Evolutionary conservation across 2,329 filamentous ascomycete genomes (phyloP).

Genomic region (Cytospora piceicola): DNA sequence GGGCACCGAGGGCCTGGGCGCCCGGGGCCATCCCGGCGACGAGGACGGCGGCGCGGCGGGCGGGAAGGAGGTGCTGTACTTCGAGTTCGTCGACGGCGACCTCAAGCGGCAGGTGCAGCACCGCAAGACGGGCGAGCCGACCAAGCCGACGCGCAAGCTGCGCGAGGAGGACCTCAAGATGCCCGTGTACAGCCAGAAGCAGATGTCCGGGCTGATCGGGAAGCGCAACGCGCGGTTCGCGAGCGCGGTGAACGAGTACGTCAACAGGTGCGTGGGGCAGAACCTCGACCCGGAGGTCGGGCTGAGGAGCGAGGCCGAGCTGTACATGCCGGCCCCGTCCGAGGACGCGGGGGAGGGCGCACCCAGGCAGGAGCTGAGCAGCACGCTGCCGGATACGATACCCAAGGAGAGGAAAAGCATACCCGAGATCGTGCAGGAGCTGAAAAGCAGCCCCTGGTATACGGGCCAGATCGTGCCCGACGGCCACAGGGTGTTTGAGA

Average conservation of each 20-base stretch:
- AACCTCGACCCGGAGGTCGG: conserved; percentile 68
- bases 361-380: conserved; percentile 41
- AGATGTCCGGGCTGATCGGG: conserved; percentile 87
- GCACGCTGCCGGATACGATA: conserved; percentile 68
- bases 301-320: conserved; percentile 61
- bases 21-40: conserved; percentile 30
- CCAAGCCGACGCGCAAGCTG: conserved; percentile 68
- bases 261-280: conserved; percentile 72
- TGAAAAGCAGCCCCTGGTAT: conserved; percentile 86
- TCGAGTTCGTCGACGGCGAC: conserved; percentile 92
- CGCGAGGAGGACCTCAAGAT: conserved; percentile 83
- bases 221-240: conserved; percentile 85
- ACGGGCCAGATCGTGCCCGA: conserved; percentile 90
- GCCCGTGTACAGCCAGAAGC: conserved; percentile 90
- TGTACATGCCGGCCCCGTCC: conserved; percentile 65
- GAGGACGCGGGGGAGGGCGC: conserved; percentile 45
- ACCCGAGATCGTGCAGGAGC: conserved; percentile 80
- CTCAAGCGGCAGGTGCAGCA: conserved; percentile 77
- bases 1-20: conserved; percentile 50
- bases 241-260: conserved; percentile 74
- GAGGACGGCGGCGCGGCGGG: conserved; percentile 38
- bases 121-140: conserved; percentile 73
- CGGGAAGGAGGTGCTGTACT: conserved; percentile 74
- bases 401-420: conserved; percentile 80
- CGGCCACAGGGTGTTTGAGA: conserved; percentile 87